Evolutionary conservation across 139 green algal species (phyloP).

Genomic region (Tetradesmus obliquus): DNA sequence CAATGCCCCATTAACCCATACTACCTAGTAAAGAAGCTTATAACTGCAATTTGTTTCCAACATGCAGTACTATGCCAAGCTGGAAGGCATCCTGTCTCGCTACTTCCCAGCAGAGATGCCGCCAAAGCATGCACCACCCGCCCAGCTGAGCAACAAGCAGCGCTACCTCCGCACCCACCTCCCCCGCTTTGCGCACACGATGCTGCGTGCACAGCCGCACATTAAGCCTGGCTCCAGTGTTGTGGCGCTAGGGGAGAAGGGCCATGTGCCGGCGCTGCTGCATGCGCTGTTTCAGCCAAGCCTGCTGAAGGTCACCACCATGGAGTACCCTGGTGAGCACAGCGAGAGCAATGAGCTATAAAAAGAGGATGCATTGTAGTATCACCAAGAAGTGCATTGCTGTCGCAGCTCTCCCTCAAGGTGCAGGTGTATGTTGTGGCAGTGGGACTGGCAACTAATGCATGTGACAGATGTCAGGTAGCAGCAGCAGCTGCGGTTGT

Average conservation of each 20-base stretch:
- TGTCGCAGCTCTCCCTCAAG: not conserved
- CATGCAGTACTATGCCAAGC: not conserved
- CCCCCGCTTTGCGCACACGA: not conserved
- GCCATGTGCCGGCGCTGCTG: not conserved
- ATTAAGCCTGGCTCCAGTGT: not conserved
- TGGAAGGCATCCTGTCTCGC: not conserved
- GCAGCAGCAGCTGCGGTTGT: too few species aligned
- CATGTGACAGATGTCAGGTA: too few species aligned
- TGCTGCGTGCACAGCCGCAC: not conserved
- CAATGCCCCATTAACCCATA: not conserved
- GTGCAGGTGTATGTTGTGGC: not conserved
- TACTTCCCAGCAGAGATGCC: not conserved
- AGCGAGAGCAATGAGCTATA: not conserved
- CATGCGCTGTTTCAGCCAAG: not conserved
- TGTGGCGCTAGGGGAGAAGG: not conserved
- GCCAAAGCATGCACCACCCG: not conserved
- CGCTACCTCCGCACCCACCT: not conserved
- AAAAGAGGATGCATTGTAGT: too few species aligned
- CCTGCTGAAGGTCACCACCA: not conserved
- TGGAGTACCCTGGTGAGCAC: not conserved
- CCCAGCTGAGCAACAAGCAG: not conserved
- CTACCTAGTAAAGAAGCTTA: not conserved
- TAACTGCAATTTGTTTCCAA: not conserved
- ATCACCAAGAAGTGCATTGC: not conserved
- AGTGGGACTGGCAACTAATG: too few species aligned